phyloP scores from a whole-genome alignment of 352 stramenopile species.

The Phytopythium montanum region DNA sequence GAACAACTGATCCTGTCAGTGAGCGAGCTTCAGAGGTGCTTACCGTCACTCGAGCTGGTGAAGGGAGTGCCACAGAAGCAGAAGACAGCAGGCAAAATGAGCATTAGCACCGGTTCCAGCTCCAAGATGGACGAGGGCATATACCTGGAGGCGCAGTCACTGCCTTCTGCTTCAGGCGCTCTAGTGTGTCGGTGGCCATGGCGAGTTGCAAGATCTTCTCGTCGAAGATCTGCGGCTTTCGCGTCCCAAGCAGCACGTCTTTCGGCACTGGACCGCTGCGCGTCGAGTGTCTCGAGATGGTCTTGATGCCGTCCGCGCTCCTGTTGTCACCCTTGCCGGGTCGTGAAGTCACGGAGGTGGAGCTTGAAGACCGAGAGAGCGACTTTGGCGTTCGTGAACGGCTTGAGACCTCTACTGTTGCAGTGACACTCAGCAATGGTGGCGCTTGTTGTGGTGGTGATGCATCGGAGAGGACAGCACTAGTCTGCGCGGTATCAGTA shows the following conservation, averaged over 20 bases:
- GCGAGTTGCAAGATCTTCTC: constrained; percentile 46
- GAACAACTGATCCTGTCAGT: background rate
- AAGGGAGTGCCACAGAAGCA: background rate
- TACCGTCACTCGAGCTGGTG: background rate
- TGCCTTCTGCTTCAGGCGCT: constrained; percentile 48
- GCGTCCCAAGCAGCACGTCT: constrained; percentile 45
- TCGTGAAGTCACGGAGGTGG: background rate
- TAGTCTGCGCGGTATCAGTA: background rate
- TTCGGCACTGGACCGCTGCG: constrained; percentile 12
- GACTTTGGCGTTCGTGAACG: constrained; percentile 12
- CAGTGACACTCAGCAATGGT: background rate
- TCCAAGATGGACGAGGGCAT: background rate
- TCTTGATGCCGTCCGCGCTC: constrained; percentile 62
- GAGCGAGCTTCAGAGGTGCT: background rate
- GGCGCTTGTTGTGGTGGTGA: background rate
- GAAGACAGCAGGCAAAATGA: background rate
- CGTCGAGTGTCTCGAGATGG: constrained; percentile 33
- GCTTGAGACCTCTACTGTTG: background rate
- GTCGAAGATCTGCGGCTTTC: constrained; percentile 56
- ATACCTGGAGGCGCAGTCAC: constrained; percentile 42
- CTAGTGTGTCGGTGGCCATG: constrained; percentile 36
- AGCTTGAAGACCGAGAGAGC: constrained; percentile 16
- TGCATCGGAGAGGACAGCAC: too few species aligned
- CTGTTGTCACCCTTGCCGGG: constrained; percentile 13
- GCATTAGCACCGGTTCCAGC: constrained; percentile 2